Evolutionary conservation across 2,329 filamentous ascomycete species (phyloP).

Genomic region (Coniochaeta sp.): DNA sequence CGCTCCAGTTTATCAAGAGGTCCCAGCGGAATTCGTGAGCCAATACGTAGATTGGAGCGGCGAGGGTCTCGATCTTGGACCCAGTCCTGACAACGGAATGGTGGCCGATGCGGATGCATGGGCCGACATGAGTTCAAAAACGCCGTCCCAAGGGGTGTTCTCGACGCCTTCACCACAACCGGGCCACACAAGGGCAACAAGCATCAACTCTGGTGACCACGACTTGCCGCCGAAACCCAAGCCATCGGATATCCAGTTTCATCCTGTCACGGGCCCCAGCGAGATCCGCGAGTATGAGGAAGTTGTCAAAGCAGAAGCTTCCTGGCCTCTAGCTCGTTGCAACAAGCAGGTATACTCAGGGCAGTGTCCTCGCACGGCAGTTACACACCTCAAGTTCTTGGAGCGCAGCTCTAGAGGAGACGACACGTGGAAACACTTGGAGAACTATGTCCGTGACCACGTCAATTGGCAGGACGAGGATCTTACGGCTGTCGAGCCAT

Average conservation of each 20-base stretch:
- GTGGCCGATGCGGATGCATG: neutral
- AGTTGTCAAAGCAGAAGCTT: conserved; percentile 38
- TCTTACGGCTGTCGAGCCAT: conserved; percentile 34
- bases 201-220: conserved; percentile 30
- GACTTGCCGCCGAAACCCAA: neutral
- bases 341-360: conserved; percentile 37
- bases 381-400: conserved; percentile 43
- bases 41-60: no score
- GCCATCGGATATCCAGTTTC: neutral
- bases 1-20: no score
- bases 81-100: neutral
- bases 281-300: conserved; percentile 38
- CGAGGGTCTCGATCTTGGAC: no score
- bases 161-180: conserved; percentile 22
- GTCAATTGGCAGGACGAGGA: conserved; percentile 28
- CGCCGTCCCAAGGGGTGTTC: conserved; percentile 1
- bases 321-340: conserved; percentile 45
- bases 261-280: conserved; percentile 7
- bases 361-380: conserved; percentile 40
- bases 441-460: conserved; percentile 29
- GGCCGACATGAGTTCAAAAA: conserved; percentile 14
- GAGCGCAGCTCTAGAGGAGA: conserved; percentile 42
- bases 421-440: conserved; percentile 37
- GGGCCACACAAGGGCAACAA: conserved; percentile 27
- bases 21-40: no score